Evolutionary conservation across 2,329 filamentous ascomycete species (phyloP).

Genomic region (Aspergillus cejpii): DNA sequence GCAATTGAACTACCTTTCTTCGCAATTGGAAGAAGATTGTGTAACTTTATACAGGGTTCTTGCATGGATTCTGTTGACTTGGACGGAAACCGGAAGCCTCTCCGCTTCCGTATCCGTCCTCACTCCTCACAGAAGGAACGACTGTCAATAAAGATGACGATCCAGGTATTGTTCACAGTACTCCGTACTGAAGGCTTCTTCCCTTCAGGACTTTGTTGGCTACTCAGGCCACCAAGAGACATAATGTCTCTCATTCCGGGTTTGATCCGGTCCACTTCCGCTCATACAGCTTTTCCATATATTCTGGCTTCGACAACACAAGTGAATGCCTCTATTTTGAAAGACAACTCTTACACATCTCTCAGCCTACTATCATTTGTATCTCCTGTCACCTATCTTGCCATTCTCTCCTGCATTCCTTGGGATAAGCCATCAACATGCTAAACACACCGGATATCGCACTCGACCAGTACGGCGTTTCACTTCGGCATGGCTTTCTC

Average conservation of each 20-base stretch:
- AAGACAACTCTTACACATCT: background rate
- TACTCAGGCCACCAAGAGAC: background rate
- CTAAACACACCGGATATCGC: constrained; percentile 23
- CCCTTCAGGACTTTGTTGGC: background rate
- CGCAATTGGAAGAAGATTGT: background rate
- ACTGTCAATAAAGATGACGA: background rate
- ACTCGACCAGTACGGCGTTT: constrained; percentile 62
- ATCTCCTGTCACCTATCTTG: no score
- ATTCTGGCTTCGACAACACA: background rate
- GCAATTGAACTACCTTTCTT: background rate
- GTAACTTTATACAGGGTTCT: background rate
- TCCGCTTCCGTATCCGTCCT: constrained; percentile 22
- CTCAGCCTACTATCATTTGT: background rate
- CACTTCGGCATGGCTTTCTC: constrained; percentile 65
- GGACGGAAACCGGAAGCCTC: constrained; percentile 11
- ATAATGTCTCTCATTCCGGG: background rate
- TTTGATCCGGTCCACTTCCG: constrained; percentile 1
- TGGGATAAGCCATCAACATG: constrained; percentile 16
- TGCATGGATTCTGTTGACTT: background rate
- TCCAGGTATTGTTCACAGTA: background rate
- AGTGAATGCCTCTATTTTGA: background rate
- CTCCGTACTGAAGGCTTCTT: no score
- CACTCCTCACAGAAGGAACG: background rate
- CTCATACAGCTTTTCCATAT: background rate
- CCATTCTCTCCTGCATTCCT: background rate